Conservation (phyloP, 2,329 filamentous ascomycete genomes). For the Lachnellula arida region DNA sequence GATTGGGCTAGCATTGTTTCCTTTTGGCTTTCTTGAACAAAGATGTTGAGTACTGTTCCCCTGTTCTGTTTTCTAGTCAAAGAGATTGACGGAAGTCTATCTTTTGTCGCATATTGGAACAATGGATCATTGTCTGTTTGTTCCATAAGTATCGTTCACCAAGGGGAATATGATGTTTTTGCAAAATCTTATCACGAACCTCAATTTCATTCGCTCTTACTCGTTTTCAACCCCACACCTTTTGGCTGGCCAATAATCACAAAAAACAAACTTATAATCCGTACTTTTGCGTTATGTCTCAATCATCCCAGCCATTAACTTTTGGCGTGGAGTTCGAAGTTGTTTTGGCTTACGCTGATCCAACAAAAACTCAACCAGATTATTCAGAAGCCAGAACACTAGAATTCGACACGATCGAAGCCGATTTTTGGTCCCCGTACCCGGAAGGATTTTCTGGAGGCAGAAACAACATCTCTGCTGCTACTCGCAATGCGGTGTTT, state of each 20-base stretch:
- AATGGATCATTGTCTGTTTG: too few species aligned
- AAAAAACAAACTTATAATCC: background rate
- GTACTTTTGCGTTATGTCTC: background rate
- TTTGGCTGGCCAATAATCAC: background rate
- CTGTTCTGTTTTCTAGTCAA: too few species aligned
- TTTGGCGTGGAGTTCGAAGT: conserved; percentile 29
- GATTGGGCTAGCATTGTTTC: too few species aligned
- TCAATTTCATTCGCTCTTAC: too few species aligned
- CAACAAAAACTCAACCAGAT: background rate
- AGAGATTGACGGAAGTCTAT: too few species aligned
- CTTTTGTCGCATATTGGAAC: too few species aligned
- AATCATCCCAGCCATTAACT: conserved; percentile 5
- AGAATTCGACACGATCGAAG: background rate
- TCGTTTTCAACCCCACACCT: too few species aligned
- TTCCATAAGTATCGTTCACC: too few species aligned
- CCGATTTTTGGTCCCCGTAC: background rate
- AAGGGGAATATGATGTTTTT: too few species aligned
- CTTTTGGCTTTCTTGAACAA: too few species aligned
- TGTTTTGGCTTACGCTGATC: background rate
- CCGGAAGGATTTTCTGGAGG: background rate
- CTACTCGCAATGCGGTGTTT: background rate
- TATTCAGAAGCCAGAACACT: background rate
- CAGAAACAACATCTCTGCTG: background rate
- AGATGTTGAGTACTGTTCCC: too few species aligned
- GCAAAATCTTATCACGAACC: too few species aligned